Base-by-base conservation (phyloP, 345 rosid genomes). In the Excoecaria agallocha region DNA sequence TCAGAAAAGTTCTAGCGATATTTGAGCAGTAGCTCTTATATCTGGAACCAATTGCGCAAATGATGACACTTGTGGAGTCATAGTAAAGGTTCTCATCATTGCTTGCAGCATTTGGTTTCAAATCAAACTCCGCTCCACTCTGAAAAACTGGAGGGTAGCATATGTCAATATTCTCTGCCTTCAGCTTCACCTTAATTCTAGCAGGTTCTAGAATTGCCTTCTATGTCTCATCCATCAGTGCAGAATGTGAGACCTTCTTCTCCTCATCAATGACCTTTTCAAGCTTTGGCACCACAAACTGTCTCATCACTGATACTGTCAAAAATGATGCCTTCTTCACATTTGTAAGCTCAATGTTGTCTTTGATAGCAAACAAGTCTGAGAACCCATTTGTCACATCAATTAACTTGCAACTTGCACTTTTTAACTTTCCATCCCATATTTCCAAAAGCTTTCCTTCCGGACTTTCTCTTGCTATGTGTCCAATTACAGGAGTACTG, bases 111-210 rank as follows among this genome's bases (percentile, higher is more conserved):
- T 96, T 94, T 37, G 98, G 98, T 72, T 84, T 91, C 74, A 94
- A 93, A 87, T 94, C 98, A 85, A 91, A 94, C 61, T 84, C 76
- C 22, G 92, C 98, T 70, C 99, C 99, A 76, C 98, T 94, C 79
- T 93, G 99, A 77, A 94, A 93, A 66, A 94, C 89, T 1, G 98
- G 98, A 68, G 98, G 99, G 73, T 94, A 94, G 77, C 99, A 94
- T 54, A 92, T 93, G 75, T 94, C 99, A 57, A 94, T 93, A 74
- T 93, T 94, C 76, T 89, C 97, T 50, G 95, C 86, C 88, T 80
- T 93, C 78, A 92, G 86, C 88, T 93, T 94, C 76, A 90, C 94
- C 77, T 87, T 84, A 71, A 91, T 91, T 78, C 82, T 89, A 46
- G 95, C 74, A 46, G 99, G 98, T 77, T 92, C 93, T 70, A 91